Conservation (phyloP, 31 red algal genomes). For the Asparagopsis taxiformis region DNA sequence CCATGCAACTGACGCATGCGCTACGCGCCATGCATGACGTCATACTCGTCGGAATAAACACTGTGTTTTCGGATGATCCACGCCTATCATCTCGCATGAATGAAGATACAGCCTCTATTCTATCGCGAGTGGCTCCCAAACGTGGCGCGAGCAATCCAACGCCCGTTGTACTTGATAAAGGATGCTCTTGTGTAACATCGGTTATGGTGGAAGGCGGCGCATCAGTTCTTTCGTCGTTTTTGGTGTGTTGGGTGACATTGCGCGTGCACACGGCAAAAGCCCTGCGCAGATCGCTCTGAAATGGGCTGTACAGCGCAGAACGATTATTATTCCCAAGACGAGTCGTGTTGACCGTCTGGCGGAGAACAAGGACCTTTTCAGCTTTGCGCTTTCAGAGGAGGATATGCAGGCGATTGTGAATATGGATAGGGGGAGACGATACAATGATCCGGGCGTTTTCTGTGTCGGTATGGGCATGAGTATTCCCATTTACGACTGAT, state of each 20-base stretch:
- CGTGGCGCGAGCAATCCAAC: too few species aligned
- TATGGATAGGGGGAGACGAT: conserved; percentile 32
- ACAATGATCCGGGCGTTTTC: conserved; percentile 70
- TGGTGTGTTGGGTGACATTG: conserved; percentile 41
- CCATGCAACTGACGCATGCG: conserved; percentile 74
- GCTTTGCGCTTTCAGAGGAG: conserved; percentile 41
- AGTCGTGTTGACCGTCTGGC: conserved; percentile 23
- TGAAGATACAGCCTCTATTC: background rate
- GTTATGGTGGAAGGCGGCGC: too few species aligned
- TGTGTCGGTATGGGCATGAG: conserved; percentile 28
- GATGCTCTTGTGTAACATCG: too few species aligned
- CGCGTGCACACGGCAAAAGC: conserved; percentile 22
- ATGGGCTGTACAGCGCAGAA: conserved; percentile 68
- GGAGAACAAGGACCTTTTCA: conserved; percentile 64
- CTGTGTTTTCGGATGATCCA: conserved; percentile 85
- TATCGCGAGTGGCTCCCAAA: too few species aligned
- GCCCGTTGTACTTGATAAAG: conserved; percentile 64
- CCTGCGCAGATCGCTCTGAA: conserved; percentile 53
- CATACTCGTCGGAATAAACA: conserved; percentile 78
- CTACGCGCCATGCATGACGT: conserved; percentile 82
- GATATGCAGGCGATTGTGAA: conserved; percentile 50
- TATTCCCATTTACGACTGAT: conserved; percentile 54
- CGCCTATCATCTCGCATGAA: conserved; percentile 68
- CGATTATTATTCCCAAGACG: conserved; percentile 61
- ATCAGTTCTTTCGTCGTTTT: conserved; percentile 64